phyloP scores from a whole-genome alignment of 441 rosid genomes.

The Metrosideros polymorpha region DNA sequence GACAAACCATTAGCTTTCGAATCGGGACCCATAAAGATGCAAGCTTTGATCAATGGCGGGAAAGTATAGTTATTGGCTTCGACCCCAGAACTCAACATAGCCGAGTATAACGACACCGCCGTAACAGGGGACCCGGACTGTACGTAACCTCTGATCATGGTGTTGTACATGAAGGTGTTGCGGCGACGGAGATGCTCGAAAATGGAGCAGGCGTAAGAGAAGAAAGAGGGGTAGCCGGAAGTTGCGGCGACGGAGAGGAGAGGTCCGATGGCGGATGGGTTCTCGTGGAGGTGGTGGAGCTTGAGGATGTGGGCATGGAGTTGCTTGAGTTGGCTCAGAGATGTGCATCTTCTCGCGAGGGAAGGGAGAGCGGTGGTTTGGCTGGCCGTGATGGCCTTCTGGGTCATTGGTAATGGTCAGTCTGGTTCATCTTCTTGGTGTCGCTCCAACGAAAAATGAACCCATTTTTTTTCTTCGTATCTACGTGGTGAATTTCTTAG shows the following conservation, averaged over 20 bases:
- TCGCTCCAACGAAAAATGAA: neutral
- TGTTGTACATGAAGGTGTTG: conserved; percentile 22
- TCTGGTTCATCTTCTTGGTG: neutral
- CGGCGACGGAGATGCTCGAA: conserved; percentile 3
- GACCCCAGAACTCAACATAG: conserved; percentile 15
- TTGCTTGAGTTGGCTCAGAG: conserved; percentile 22
- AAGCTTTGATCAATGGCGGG: conserved; percentile 38
- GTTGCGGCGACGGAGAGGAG: conserved; percentile 15
- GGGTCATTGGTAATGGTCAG: conserved; percentile 11
- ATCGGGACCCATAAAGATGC: conserved; percentile 12
- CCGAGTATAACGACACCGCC: conserved; percentile 13
- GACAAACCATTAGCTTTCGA: conserved; percentile 5
- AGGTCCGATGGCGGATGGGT: conserved; percentile 16
- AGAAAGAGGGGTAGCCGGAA: conserved; percentile 4
- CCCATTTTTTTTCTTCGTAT: neutral
- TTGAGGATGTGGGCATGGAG: conserved; percentile 23
- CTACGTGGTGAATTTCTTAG: neutral
- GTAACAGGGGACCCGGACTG: conserved; percentile 4
- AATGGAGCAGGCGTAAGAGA: conserved; percentile 21
- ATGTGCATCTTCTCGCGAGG: conserved; percentile 8
- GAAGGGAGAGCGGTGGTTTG: neutral
- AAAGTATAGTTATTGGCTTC: conserved; percentile 26
- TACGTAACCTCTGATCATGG: conserved; percentile 22
- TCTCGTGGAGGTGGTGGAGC: neutral
- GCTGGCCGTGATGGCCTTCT: neutral